Percentiles rank a stretch among this genome's conserved stretches.
Evolutionary conservation across 129 eudicot genomes (phyloP).

Genomic region (Flaveria robusta): DNA sequence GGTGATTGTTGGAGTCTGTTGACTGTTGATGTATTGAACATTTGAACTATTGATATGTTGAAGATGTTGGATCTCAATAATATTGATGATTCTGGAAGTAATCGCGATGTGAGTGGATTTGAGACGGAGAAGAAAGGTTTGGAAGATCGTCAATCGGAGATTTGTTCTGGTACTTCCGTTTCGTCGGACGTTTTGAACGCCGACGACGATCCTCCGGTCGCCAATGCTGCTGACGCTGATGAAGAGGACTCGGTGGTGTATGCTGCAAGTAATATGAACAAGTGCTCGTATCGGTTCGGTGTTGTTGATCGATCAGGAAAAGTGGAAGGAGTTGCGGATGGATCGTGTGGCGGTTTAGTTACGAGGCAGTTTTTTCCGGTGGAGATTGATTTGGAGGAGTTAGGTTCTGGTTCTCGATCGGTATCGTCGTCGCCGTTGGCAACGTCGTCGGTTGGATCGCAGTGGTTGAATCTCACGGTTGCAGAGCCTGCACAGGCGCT

Average conservation of each 20-base stretch:
- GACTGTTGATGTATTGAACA: too few relatives aligned
- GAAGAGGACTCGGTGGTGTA: slow-evolving; percentile 32
- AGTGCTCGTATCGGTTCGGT: slow-evolving; percentile 9
- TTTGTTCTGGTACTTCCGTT: slow-evolving; percentile 43
- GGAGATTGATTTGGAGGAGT: slow-evolving; percentile 32
- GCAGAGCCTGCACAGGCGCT: slow-evolving; percentile 39
- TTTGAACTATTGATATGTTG: neutral
- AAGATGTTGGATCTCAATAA: slow-evolving; percentile 72
- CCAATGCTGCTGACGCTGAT: slow-evolving; percentile 31
- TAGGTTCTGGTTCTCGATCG: slow-evolving; percentile 34
- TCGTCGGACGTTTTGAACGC: slow-evolving; percentile 52
- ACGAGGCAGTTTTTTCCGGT: slow-evolving; percentile 74
- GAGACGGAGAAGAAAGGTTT: slow-evolving; percentile 19
- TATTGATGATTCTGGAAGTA: slow-evolving; percentile 30
- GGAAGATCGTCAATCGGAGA: slow-evolving; percentile 39
- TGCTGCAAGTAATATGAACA: slow-evolving; percentile 20
- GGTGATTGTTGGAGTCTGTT: slow-evolving; percentile 8
- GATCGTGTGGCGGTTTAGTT: slow-evolving; percentile 32
- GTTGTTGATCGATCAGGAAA: slow-evolving; percentile 13
- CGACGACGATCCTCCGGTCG: slow-evolving; percentile 40
- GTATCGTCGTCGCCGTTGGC: slow-evolving; percentile 23
- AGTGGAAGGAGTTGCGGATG: neutral
- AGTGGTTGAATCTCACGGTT: slow-evolving; percentile 64
- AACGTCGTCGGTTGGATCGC: slow-evolving; percentile 34
- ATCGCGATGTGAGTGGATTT: slow-evolving; percentile 22